phyloP scores from a whole-genome alignment of 2,329 filamentous ascomycete species.

The Dothidotthia symphoricarpi region DNA sequence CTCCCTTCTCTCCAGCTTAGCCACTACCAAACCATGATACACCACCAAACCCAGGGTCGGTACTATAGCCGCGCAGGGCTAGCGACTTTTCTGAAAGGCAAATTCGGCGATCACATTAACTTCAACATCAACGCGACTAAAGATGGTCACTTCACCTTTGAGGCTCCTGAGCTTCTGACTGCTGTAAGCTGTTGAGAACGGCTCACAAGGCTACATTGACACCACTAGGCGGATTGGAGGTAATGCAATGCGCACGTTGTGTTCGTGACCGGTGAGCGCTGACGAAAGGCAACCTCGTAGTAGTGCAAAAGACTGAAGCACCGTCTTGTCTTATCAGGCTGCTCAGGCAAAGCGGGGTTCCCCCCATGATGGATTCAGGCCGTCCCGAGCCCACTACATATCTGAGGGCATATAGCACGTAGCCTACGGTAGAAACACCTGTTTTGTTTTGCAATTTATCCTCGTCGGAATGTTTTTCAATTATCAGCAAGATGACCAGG shows the following conservation, averaged over 20 bases:
- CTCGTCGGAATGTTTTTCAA: no score
- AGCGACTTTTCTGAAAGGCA: no score
- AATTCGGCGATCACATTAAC: conserved; percentile 1
- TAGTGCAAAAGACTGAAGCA: conserved; percentile 1
- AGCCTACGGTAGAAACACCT: no score
- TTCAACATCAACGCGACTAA: neutral
- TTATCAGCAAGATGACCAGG: no score
- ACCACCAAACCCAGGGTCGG: no score
- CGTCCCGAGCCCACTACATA: no score
- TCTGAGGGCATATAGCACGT: no score
- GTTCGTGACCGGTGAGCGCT: conserved; percentile 1
- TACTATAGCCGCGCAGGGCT: no score
- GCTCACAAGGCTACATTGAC: neutral
- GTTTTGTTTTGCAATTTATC: no score
- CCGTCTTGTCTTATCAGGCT: no score
- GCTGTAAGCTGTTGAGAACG: neutral
- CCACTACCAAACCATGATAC: no score
- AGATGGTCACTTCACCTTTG: conserved; percentile 2
- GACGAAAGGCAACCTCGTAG: neutral
- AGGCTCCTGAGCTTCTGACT: conserved; percentile 1
- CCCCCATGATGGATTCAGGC: no score
- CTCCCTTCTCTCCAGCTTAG: neutral
- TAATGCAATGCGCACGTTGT: neutral
- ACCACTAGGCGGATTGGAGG: neutral
- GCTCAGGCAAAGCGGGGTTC: neutral